A percentile compares a stretch with the other conserved stretches of the same genome.
Evolutionary conservation across 768 basidiomycete species (phyloP).

Genomic region (Tulasnella sp.): DNA sequence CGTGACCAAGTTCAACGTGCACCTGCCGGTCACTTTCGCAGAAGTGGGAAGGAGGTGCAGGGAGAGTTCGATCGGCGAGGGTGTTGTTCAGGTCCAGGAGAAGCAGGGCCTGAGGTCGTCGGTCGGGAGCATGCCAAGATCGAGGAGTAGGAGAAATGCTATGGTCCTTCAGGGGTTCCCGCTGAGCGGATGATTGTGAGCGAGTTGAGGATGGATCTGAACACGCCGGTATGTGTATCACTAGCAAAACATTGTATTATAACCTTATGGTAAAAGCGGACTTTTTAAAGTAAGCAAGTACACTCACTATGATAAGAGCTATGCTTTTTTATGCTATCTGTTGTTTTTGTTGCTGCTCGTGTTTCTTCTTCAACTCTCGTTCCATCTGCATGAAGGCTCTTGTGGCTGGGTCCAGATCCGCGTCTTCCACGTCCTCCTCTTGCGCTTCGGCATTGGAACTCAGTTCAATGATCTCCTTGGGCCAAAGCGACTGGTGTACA

Average conservation of each 20-base stretch:
- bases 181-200: background rate
- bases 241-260: background rate
- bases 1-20: background rate
- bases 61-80: background rate
- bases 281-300: background rate
- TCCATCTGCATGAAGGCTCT: constrained; percentile 7
- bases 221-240: background rate
- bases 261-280: background rate
- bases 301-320: background rate
- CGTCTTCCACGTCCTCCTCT: background rate
- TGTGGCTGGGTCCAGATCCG: background rate
- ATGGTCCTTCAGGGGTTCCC: background rate
- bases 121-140: background rate
- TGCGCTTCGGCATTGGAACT: background rate
- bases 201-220: too few species aligned
- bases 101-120: background rate
- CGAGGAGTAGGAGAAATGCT: background rate
- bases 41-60: background rate
- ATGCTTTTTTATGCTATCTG: background rate
- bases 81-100: background rate
- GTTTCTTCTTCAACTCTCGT: constrained; percentile 5
- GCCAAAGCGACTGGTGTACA: background rate
- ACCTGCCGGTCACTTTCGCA: background rate
- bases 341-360: background rate
- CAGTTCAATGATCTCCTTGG: background rate